Conservation (phyloP, 768 basidiomycete species). For the Pleurotus sapidus region DNA sequence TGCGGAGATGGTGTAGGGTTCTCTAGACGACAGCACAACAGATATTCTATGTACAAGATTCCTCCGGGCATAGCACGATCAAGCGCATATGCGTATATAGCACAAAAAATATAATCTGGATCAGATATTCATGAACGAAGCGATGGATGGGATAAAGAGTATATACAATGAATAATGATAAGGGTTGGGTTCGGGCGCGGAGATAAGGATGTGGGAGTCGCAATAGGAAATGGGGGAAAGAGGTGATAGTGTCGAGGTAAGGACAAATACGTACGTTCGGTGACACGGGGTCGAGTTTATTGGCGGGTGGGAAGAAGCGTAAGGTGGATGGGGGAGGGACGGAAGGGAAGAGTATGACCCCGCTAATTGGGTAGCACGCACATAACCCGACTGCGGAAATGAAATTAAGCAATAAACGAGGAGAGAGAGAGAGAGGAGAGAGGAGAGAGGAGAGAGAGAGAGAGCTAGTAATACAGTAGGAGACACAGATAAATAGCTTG, state of each 20-base stretch:
- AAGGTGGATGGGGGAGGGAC: not conserved
- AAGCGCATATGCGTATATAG: not conserved
- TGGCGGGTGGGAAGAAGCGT: not conserved
- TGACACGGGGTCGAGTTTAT: not conserved
- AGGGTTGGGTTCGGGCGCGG: not conserved
- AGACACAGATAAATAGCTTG: not conserved
- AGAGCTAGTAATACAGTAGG: conserved; percentile 7
- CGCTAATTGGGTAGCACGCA: not conserved
- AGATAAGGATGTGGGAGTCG: conserved; percentile 7
- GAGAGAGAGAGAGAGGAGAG: not conserved
- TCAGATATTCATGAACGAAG: conserved; percentile 4
- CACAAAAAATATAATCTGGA: not conserved
- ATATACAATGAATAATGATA: conserved; percentile 9
- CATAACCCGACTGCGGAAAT: not conserved
- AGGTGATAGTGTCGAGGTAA: not conserved
- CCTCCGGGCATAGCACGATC: not conserved
- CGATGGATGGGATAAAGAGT: conserved; percentile 1
- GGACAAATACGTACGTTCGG: conserved; percentile 1
- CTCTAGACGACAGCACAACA: not conserved
- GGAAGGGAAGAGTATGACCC: not conserved
- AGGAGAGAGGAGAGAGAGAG: not conserved
- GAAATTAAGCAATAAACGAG: conserved; percentile 1
- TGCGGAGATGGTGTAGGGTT: not conserved
- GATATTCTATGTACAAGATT: not conserved
- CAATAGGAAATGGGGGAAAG: conserved; percentile 1